Evolutionary conservation across 306 rosid species (phyloP), one percentile per base, ranked within the genome.

Genomic region (Trifolium subterraneum): DNA sequence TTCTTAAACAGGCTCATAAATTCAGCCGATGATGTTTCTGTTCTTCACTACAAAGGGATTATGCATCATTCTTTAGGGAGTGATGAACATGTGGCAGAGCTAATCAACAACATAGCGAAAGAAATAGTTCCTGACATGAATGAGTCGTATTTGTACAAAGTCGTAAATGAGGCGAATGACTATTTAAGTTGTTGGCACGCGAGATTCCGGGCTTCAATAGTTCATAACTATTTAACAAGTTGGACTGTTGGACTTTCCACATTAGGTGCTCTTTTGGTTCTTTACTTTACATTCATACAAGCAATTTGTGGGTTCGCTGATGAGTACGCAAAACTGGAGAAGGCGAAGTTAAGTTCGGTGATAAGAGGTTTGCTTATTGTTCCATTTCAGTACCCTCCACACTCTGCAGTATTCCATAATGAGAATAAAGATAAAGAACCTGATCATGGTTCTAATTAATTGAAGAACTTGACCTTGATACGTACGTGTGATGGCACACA

Each of bases 231-330:
- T 44, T 81, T 83, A 4, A 83, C 74, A 4, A 83, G 84, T 70
- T 86, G 87, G 87, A 19, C 66, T 6, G 87, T 83, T 67, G 87
- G 84, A 1, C 14, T 83, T 25, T 80, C 90, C 33, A 86, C 84
- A 4, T 1, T 80, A 13, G 86, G 79, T 56, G 90, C 84, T 4
- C 0, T 75, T 55, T 58, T 83, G 41, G 90, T 74, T 0, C 79
- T 86, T 44, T 78, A 44, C 64, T 71, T 86, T 48, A 58, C 86
- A 16, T 3, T 75, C 27, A 14, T 86, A 25, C 86, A 86, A 70
- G 71, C 90, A 1, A 22, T 70, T 0, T 74, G 33, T 45, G 60
- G 35, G 3, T 33, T 63, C 31, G 82, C 79, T 0, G 25, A 7
- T 29, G 59, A 83, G 0, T n/a, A 10, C 1, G 0, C 10, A 18